Conservation (phyloP, 306 rosid species). For the Rubus idaeus region DNA sequence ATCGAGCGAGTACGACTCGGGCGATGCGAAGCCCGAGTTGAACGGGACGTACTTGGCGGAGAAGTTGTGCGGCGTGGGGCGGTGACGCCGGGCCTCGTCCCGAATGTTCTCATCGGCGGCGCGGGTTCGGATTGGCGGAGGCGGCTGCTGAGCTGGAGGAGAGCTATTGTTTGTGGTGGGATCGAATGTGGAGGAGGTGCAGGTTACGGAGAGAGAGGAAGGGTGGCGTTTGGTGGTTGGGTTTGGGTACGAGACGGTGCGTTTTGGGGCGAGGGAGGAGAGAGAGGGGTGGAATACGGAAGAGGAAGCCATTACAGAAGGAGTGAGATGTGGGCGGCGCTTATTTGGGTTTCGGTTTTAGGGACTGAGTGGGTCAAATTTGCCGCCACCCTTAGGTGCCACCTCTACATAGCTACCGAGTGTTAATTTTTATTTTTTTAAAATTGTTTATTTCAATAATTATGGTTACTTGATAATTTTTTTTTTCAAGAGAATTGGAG, state of each 20-base stretch:
- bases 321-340: slow-evolving; percentile 18
- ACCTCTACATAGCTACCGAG: too few species aligned
- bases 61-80: slow-evolving; percentile 34
- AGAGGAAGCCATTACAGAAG: slow-evolving; percentile 37
- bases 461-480: too few species aligned
- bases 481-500: too few species aligned
- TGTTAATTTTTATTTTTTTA: too few species aligned
- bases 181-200: slow-evolving; percentile 45
- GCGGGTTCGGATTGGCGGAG: slow-evolving; percentile 25
- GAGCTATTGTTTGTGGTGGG: slow-evolving; percentile 24
- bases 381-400: too few species aligned
- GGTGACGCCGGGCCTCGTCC: slow-evolving; percentile 71
- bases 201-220: slow-evolving; percentile 3
- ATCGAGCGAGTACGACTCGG: slow-evolving; percentile 76
- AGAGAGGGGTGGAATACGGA: slow-evolving; percentile 48
- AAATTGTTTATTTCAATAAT: too few species aligned
- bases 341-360: neutral
- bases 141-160: slow-evolving; percentile 10
- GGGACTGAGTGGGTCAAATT: neutral
- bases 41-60: slow-evolving; percentile 77
- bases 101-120: slow-evolving; percentile 56
- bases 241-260: slow-evolving; percentile 6
- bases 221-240: slow-evolving; percentile 17
- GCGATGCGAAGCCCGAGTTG: slow-evolving; percentile 37
- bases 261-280: slow-evolving; percentile 34